Evolutionary conservation across 1,139 yeast species (phyloP), one percentile per base, ranked within the genome.

Genomic region (Hanseniaspora sp.): DNA sequence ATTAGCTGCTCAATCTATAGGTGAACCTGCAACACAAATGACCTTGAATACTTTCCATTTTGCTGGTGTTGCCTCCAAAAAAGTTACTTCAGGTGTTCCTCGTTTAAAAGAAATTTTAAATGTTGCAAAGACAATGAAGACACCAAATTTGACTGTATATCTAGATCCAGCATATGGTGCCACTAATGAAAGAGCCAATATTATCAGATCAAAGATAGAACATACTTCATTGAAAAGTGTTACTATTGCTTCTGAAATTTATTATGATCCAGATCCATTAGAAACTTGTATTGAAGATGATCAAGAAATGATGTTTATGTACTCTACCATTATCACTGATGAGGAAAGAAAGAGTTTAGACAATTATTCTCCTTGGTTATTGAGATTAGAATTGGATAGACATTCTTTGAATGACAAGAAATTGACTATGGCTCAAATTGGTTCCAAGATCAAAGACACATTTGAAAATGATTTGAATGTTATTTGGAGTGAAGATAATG

Each of bases 21-120:
- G 99, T 75, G 99, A 92, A 70, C 99, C 99, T 53, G 98, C 98
- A 31, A 92, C 99, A 31, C 99, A 92, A 72, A 92, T 92, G 99
- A 92, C 99, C 0, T 79, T 92, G 72, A 92, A 92, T 69, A 92
- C 99, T 63, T 94, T 94, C 95, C 99, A 94, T 76, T 94, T 90
- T 76, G 99, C 99, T 34, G 99, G 99, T 85, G 98, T 94, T 59
- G 92, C 97, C 42, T 90, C 97, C 11, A 94, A 92, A 82, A 94
- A 94, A 70, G 98, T 94, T 58, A 94, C 99, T 5, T 80, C 95
- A 63, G 99, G 99, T 80, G 98, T 94, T 67, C 99, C 99, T 61
- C 95, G 99, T 77, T 79, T 94, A 71, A 94, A 94, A 79, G 99
- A 94, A 76, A 94, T 94, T 79, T 79, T 94, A 70, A 92, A 92